Conservation (phyloP, 2,329 filamentous ascomycete genomes). For the Raffaelea albimanens region DNA sequence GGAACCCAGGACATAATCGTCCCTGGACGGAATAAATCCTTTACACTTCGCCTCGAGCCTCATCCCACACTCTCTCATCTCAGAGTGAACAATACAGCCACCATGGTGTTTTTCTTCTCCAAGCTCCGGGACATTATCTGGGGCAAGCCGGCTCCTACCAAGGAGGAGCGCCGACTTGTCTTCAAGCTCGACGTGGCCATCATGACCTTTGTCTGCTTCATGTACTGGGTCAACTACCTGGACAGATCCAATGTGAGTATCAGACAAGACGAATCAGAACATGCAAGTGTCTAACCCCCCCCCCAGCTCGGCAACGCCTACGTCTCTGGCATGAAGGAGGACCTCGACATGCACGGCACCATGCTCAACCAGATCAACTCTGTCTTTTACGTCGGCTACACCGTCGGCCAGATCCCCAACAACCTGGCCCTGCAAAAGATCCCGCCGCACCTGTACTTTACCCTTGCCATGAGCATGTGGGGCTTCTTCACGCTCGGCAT, state of each 20-base stretch:
- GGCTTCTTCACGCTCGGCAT: conserved; percentile 22
- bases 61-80: background rate
- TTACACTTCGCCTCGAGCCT: no score
- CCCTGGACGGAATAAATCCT: no score
- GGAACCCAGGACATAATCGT: no score
- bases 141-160: conserved; percentile 1
- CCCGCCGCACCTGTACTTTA: conserved; percentile 28
- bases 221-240: conserved; percentile 29
- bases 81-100: background rate
- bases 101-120: background rate
- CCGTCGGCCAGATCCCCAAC: conserved; percentile 32
- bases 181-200: conserved; percentile 1
- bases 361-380: conserved; percentile 43
- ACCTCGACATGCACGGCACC: conserved; percentile 40
- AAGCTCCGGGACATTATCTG: background rate
- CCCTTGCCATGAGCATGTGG: conserved; percentile 23
- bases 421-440: conserved; percentile 29
- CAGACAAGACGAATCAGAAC: no score
- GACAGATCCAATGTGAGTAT: conserved; percentile 24
- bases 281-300: no score
- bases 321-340: conserved; percentile 37
- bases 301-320: no score
- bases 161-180: conserved; percentile 1
- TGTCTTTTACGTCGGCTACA: conserved; percentile 51
- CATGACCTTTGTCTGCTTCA: conserved; percentile 1